Conservation (phyloP, 768 basidiomycete genomes). For the Russula brevipes region DNA sequence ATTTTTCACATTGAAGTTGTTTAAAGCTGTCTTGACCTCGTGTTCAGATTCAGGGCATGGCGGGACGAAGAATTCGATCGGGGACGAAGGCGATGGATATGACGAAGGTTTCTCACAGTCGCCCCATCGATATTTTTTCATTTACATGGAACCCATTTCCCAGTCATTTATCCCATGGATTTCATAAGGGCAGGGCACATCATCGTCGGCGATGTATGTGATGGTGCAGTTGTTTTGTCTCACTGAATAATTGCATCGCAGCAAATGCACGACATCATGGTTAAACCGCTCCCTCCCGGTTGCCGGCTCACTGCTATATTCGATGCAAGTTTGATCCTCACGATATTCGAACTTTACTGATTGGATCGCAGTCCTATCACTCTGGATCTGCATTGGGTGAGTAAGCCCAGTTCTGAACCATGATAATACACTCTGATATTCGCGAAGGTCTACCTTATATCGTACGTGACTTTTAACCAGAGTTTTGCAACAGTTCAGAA, state of each 20-base stretch:
- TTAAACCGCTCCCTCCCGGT: slow-evolving; percentile 54
- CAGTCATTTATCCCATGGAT: slow-evolving; percentile 90
- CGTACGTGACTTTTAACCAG: slow-evolving; percentile 5
- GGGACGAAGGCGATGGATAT: slow-evolving; percentile 73
- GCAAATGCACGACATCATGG: slow-evolving; percentile 43
- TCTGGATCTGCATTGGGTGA: slow-evolving; percentile 43
- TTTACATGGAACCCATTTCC: neutral
- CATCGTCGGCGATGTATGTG: slow-evolving; percentile 68
- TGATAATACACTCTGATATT: neutral
- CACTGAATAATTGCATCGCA: slow-evolving; percentile 23
- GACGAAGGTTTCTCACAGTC: slow-evolving; percentile 55
- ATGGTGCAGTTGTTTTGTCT: neutral
- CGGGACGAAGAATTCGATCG: slow-evolving; percentile 72
- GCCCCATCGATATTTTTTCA: neutral
- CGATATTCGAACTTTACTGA: slow-evolving; percentile 14
- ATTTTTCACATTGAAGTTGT: slow-evolving; percentile 4
- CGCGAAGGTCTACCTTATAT: slow-evolving; percentile 37
- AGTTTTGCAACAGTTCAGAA: neutral
- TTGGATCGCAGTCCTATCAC: slow-evolving; percentile 39
- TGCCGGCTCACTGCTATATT: slow-evolving; percentile 63
- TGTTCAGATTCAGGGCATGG: slow-evolving; percentile 84
- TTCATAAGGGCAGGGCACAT: slow-evolving; percentile 73
- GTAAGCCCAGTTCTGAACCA: slow-evolving; percentile 1
- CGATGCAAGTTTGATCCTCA: slow-evolving; percentile 40
- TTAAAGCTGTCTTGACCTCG: neutral